Conservation (phyloP, 441 rosid genomes). For the Flueggea neowawraea region DNA sequence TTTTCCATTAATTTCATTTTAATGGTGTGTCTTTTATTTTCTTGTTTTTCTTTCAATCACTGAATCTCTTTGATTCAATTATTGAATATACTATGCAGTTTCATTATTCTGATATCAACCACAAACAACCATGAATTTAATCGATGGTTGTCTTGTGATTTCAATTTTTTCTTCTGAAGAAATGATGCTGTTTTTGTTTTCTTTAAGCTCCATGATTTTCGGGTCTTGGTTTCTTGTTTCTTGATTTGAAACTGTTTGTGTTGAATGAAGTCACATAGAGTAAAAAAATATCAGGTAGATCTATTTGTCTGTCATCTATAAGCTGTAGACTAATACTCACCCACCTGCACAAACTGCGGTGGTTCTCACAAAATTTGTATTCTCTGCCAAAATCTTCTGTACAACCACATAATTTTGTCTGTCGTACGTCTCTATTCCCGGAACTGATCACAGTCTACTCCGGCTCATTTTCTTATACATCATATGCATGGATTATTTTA, state of each 20-base stretch:
- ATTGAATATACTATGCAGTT: too few relatives aligned
- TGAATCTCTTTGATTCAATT: conserved; percentile 3
- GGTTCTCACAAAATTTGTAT: too few relatives aligned
- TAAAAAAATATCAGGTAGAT: conserved; percentile 6
- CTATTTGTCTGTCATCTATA: background rate
- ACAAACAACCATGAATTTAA: too few relatives aligned
- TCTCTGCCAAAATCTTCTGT: too few relatives aligned
- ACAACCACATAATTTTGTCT: too few relatives aligned
- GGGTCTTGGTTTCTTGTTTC: background rate
- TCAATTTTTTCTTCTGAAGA: background rate
- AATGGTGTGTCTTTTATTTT: background rate
- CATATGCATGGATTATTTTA: conserved; percentile 1
- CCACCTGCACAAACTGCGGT: too few relatives aligned
- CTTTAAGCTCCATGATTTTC: background rate
- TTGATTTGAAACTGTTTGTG: background rate
- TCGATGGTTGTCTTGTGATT: too few relatives aligned
- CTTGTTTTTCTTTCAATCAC: background rate
- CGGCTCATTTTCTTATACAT: too few relatives aligned
- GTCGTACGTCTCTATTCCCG: too few relatives aligned
- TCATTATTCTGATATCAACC: too few relatives aligned
- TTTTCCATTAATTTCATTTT: background rate
- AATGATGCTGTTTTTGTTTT: background rate
- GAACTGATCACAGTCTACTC: too few relatives aligned
- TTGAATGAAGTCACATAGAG: conserved; percentile 7
- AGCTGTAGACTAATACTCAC: too few relatives aligned